Conservation (phyloP, 495 filamentous ascomycete genomes). For the Durotheca rogersii region DNA sequence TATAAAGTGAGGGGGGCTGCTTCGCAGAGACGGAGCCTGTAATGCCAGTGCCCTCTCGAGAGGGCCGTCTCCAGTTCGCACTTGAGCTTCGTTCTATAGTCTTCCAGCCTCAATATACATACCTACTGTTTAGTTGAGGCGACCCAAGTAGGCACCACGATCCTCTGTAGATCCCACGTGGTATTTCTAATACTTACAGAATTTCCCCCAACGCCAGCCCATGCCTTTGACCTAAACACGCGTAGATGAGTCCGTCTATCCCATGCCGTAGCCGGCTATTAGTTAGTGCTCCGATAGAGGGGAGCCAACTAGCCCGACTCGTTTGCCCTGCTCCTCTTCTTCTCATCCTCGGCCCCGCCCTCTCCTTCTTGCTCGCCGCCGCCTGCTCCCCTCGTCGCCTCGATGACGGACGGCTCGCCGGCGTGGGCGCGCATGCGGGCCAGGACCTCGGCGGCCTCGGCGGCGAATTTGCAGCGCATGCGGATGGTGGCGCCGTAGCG, state of each 20-base stretch:
- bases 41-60: too few species aligned
- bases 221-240: background rate
- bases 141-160: too few species aligned
- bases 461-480: slow-evolving; percentile 71
- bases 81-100: too few species aligned
- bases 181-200: slow-evolving; percentile 1
- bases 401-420: background rate
- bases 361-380: background rate
- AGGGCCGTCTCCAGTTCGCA: too few species aligned
- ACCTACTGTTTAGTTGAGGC: too few species aligned
- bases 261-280: background rate
- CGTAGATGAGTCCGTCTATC: slow-evolving; percentile 1
- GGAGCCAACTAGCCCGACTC: background rate
- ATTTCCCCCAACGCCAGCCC: background rate
- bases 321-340: background rate
- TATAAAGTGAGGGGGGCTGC: too few species aligned
- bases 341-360: slow-evolving; percentile 1
- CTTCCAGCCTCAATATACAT: too few species aligned
- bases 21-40: too few species aligned
- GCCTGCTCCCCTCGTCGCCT: too few species aligned
- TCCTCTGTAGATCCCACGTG: background rate
- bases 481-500: slow-evolving; percentile 69
- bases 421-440: slow-evolving; percentile 21
- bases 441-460: slow-evolving; percentile 60
- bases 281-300: too few species aligned